These are phyloP conservation scores for Phylloporus sp. DNA, from an alignment of 768 basidiomycete genomes.

Conservation along the genomic window DNA sequence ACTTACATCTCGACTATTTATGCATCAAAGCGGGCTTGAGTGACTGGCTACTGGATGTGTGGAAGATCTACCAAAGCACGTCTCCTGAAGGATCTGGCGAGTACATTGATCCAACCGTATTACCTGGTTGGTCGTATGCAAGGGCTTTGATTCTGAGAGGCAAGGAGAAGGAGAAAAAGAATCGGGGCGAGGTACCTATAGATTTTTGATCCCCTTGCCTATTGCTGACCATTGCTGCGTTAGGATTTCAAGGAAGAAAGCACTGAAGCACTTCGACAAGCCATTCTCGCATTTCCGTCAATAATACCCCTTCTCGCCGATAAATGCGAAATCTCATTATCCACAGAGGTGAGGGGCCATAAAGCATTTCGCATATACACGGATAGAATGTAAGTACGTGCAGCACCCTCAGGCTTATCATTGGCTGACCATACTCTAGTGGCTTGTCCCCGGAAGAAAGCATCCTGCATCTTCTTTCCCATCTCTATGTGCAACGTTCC, in stretches of 20 bases:
- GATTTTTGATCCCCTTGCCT: not conserved
- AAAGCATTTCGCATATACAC: slow-evolving; percentile 67
- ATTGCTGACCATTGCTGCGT: not conserved
- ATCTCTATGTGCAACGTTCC: slow-evolving; percentile 83
- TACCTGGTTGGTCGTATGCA: slow-evolving; percentile 79
- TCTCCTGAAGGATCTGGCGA: slow-evolving; percentile 15
- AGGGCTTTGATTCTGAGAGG: slow-evolving; percentile 64
- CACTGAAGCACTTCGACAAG: slow-evolving; percentile 66
- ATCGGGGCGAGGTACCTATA: slow-evolving; percentile 36
- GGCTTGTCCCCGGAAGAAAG: slow-evolving; percentile 38
- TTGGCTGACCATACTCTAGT: slow-evolving; percentile 19
- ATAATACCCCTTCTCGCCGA: slow-evolving; percentile 81
- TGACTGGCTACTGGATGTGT: slow-evolving; percentile 77
- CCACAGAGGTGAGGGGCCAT: slow-evolving; percentile 54
- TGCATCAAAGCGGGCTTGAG: slow-evolving; percentile 77
- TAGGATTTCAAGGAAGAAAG: slow-evolving; percentile 53
- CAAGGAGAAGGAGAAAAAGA: slow-evolving; percentile 42
- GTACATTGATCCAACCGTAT: slow-evolving; percentile 48
- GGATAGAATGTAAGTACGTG: slow-evolving; percentile 53
- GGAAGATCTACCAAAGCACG: slow-evolving; percentile 20
- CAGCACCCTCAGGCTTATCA: not conserved
- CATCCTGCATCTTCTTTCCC: slow-evolving; percentile 75
- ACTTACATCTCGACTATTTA: slow-evolving; percentile 81
- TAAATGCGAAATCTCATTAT: slow-evolving; percentile 70
- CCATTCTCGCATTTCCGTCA: slow-evolving; percentile 74